Evolutionary conservation across 139 green algal species (phyloP).

Genomic region (Haematococcus lacustris): DNA sequence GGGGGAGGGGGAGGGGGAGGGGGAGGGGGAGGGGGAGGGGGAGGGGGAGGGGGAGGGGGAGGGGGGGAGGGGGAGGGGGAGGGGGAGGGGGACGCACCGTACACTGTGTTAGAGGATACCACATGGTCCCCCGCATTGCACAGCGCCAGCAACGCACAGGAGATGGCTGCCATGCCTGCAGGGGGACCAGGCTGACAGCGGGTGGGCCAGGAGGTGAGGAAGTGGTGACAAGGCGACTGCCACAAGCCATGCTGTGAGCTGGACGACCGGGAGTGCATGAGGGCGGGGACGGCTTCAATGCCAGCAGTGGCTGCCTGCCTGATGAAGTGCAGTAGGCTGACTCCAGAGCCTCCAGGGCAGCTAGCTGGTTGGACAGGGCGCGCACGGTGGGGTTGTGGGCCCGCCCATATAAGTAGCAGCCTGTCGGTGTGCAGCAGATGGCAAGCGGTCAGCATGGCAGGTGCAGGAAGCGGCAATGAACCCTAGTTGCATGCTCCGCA

Average conservation of each 20-base stretch:
- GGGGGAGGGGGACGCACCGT: too few species aligned
- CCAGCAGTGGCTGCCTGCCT: constrained; percentile 9
- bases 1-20: too few species aligned
- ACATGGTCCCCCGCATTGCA: constrained; percentile 68
- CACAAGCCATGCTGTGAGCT: neutral
- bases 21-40: too few species aligned
- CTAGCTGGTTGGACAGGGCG: constrained; percentile 50
- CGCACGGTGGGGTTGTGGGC: constrained; percentile 58
- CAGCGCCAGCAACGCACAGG: constrained; percentile 42
- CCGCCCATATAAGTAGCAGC: constrained; percentile 64
- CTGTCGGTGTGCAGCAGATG: constrained; percentile 12
- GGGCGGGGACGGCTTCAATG: neutral
- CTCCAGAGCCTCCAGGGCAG: constrained; percentile 60
- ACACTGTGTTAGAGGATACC: constrained; percentile 47
- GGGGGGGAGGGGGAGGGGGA: too few species aligned
- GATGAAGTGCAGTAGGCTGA: constrained; percentile 50
- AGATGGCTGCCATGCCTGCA: constrained; percentile 68
- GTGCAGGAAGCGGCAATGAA: neutral
- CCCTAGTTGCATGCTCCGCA: neutral
- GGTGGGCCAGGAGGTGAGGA: neutral
- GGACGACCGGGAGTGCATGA: neutral
- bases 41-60: too few species aligned
- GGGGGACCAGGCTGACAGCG: neutral
- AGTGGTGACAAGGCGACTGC: neutral
- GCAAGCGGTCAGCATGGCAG: neutral